Percentiles rank a stretch among this genome's conserved stretches.
Evolutionary conservation across 177 flowering plant species (phyloP).

Genomic region (Tripterygium wilfordii): DNA sequence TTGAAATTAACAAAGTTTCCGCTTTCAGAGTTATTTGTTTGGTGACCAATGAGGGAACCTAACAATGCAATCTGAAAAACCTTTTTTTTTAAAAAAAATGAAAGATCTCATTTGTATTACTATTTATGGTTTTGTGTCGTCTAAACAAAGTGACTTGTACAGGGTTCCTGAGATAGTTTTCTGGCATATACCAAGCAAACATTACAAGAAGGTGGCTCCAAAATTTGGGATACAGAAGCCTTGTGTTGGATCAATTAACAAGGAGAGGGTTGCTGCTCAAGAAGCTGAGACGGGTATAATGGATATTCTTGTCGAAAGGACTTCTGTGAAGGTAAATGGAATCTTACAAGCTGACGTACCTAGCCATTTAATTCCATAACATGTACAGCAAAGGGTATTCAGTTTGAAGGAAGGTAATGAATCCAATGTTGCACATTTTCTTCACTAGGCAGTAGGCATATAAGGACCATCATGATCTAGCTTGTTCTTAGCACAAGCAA

Average conservation of each 20-base stretch:
- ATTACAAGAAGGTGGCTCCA: slow-evolving; percentile 68
- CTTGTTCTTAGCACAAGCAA: no score
- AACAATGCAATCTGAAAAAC: no score
- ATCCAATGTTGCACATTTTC: no score
- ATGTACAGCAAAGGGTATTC: no score
- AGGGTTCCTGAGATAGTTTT: slow-evolving; percentile 82
- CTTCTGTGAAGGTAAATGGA: slow-evolving; percentile 81
- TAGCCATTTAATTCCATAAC: no score
- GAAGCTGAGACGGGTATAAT: slow-evolving; percentile 77
- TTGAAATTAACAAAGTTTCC: no score
- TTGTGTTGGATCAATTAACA: slow-evolving; percentile 84
- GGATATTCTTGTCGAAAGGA: slow-evolving; percentile 48
- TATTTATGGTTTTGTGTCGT: background rate
- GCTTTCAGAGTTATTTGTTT: no score
- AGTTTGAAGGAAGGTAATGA: no score
- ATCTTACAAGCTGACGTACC: no score
- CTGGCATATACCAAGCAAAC: slow-evolving; percentile 89
- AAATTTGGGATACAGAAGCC: slow-evolving; percentile 31
- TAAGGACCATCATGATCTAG: no score
- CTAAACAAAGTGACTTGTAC: slow-evolving; percentile 8
- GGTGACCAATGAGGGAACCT: no score
- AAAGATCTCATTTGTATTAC: background rate
- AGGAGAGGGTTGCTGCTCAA: slow-evolving; percentile 70
- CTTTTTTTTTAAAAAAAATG: background rate
- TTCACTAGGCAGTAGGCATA: no score